Conservation (phyloP, 495 filamentous ascomycete genomes). For the Apiosordaria backusii region DNA sequence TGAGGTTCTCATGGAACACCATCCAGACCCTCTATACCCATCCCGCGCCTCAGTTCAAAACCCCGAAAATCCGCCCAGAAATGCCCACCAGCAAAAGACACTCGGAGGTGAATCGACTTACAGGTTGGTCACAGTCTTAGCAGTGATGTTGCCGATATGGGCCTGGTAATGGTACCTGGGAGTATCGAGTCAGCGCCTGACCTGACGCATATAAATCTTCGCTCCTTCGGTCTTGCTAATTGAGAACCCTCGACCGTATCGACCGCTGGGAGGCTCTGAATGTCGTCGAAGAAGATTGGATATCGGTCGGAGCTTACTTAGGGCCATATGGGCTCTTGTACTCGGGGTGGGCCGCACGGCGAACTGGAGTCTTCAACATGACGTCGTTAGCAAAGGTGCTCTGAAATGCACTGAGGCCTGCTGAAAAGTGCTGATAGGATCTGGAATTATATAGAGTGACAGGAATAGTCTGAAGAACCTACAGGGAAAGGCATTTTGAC, state of each 20-base stretch:
- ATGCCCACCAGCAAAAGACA: neutral
- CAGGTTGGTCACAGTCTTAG: conserved; percentile 34
- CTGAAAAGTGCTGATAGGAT: neutral
- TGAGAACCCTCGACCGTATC: neutral
- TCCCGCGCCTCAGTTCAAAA: neutral
- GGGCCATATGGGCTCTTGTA: conserved; percentile 52
- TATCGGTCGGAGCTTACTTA: conserved; percentile 42
- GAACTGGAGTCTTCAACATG: conserved; percentile 35
- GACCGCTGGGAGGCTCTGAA: neutral
- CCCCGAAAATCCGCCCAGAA: neutral
- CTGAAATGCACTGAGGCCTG: neutral
- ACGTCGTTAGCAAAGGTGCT: conserved; percentile 23
- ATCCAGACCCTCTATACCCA: no score
- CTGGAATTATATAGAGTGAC: neutral
- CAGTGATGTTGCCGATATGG: conserved; percentile 37
- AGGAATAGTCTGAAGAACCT: conserved; percentile 16
- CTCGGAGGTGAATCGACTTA: conserved; percentile 29
- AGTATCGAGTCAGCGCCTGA: conserved; percentile 27
- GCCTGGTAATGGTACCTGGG: conserved; percentile 48
- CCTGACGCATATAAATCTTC: neutral
- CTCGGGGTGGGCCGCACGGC: conserved; percentile 28
- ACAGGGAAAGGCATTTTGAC: conserved; percentile 45
- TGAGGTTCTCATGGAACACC: no score
- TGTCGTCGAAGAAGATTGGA: neutral
- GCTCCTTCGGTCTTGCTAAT: neutral